Percentiles rank a stretch among this genome's conserved stretches.
These are phyloP conservation scores for Mycena leptocephala DNA, from an alignment of 768 basidiomycete genomes.

Conservation along the genomic window DNA sequence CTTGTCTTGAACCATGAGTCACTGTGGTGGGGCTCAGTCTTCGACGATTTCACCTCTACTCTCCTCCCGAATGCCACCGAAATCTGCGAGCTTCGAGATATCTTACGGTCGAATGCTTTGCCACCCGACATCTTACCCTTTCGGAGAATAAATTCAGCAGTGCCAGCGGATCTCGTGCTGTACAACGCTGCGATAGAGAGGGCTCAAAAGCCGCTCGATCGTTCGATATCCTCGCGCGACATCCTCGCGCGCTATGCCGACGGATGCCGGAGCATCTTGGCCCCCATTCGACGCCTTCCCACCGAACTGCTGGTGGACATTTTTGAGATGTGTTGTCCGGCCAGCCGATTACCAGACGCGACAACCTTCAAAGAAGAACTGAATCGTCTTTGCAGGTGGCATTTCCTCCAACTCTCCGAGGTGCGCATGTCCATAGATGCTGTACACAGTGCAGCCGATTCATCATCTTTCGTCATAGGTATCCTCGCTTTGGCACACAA, in stretches of 20 bases:
- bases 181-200: background rate
- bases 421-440: too few relatives aligned
- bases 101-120: background rate
- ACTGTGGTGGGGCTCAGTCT: too few relatives aligned
- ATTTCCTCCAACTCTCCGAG: too few relatives aligned
- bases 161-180: background rate
- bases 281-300: background rate
- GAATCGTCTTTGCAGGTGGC: too few relatives aligned
- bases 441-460: too few relatives aligned
- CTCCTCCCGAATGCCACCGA: background rate
- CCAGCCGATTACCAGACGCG: too few relatives aligned
- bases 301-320: background rate
- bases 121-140: background rate
- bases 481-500: too few relatives aligned
- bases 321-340: background rate
- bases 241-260: background rate
- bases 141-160: too few relatives aligned
- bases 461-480: too few relatives aligned
- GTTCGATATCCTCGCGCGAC: background rate
- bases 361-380: too few relatives aligned
- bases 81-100: background rate
- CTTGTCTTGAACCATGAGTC: too few relatives aligned
- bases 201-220: background rate
- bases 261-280: background rate
- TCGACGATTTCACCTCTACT: background rate